Conservation (phyloP, 257 asterid species). For the Coffea eugenioides region DNA sequence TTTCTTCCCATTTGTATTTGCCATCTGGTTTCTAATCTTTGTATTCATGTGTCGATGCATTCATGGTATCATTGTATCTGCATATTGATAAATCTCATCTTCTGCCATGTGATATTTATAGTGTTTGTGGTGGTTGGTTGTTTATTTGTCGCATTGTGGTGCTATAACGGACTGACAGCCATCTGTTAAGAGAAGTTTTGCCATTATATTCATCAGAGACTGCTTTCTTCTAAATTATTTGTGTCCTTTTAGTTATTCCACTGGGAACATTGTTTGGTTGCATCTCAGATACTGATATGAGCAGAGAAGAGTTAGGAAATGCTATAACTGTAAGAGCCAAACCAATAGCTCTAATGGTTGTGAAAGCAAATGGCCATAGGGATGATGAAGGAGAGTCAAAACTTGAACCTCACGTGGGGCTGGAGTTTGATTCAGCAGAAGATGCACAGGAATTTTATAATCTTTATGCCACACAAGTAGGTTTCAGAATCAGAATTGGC, state of each 20-base stretch:
- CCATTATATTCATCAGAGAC: neutral
- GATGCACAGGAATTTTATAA: conserved; percentile 87
- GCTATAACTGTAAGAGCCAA: conserved; percentile 63
- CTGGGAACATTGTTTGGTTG: neutral
- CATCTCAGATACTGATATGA: conserved; percentile 60
- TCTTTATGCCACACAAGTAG: conserved; percentile 61
- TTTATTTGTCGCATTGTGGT: neutral
- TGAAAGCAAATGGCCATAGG: conserved; percentile 46
- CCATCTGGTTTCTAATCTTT: neutral
- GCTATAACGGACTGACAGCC: neutral
- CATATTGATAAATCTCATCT: no score
- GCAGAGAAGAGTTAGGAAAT: conserved; percentile 57
- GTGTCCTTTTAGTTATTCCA: neutral
- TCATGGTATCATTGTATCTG: neutral
- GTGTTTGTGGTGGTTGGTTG: neutral
- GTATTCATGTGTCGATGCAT: neutral
- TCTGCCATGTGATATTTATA: neutral
- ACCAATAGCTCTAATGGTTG: conserved; percentile 43
- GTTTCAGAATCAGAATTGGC: conserved; percentile 88
- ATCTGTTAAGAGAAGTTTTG: neutral
- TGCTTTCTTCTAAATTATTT: neutral
- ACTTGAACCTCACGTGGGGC: conserved; percentile 69
- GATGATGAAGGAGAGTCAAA: conserved; percentile 58
- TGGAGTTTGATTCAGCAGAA: conserved; percentile 81
- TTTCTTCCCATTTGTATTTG: neutral